phyloP scores from a whole-genome alignment of 2,329 filamentous ascomycete species.

The Tolypocladium amazonense region DNA sequence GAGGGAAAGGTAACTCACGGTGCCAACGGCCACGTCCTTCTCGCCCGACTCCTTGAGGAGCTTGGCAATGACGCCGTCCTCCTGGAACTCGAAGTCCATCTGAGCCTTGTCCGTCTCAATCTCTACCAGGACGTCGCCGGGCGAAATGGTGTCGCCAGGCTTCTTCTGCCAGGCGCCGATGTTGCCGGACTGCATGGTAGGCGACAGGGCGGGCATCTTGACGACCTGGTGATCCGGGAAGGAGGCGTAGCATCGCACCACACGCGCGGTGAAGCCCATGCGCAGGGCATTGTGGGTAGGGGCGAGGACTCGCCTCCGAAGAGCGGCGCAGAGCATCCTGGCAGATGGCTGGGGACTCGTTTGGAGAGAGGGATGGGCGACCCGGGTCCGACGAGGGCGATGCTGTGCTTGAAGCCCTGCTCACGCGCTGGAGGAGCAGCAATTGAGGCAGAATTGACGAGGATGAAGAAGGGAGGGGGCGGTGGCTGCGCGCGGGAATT shows the following conservation, averaged over 20 bases:
- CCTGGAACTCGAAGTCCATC: constrained; percentile 99
- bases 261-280: constrained; percentile 39
- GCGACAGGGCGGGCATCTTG: constrained; percentile 95
- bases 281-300: constrained; percentile 39
- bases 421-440: constrained; percentile 1
- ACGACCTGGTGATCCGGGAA: constrained; percentile 92
- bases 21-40: constrained; percentile 91
- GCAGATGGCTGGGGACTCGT: constrained; percentile 8
- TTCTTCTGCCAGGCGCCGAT: constrained; percentile 99
- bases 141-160: constrained; percentile 72
- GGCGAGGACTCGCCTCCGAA: constrained; percentile 51
- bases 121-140: constrained; percentile 93
- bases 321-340: constrained; percentile 51
- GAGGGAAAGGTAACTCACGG: constrained; percentile 51
- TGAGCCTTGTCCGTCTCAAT: constrained; percentile 99
- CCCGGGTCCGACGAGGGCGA: constrained; percentile 2
- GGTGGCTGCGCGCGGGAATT: constrained; percentile 17
- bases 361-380: constrained; percentile 3
- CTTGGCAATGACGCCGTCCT: constrained; percentile 92
- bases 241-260: constrained; percentile 62
- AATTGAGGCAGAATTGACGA: constrained; percentile 5
- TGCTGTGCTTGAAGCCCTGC: constrained; percentile 5
- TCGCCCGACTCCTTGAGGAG: constrained; percentile 83
- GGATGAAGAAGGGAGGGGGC: constrained; percentile 6
- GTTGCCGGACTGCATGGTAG: constrained; percentile 94